Conservation (phyloP, 768 basidiomycete genomes). For the Tricholoma sp. region DNA sequence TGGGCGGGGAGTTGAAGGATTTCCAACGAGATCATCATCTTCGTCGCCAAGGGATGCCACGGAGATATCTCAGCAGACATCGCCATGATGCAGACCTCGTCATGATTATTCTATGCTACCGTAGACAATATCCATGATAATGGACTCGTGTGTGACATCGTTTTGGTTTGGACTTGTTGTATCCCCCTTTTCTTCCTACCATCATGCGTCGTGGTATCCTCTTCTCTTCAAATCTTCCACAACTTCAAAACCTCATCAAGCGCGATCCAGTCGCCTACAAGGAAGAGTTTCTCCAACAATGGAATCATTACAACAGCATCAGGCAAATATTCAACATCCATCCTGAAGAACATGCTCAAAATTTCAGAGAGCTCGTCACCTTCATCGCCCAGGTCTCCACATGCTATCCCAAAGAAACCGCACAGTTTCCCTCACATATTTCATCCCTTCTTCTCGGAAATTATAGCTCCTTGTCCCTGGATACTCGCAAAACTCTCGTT, state of each 20-base stretch:
- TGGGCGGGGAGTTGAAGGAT: background rate
- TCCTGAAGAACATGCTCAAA: slow-evolving; percentile 79
- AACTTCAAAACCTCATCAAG: slow-evolving; percentile 96
- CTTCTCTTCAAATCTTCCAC: slow-evolving; percentile 85
- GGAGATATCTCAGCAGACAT: background rate
- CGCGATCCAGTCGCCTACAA: slow-evolving; percentile 85
- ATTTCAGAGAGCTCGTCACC: slow-evolving; percentile 81
- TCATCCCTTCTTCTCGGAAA: slow-evolving; percentile 73
- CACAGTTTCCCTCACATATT: slow-evolving; percentile 77
- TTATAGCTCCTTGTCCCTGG: slow-evolving; percentile 69
- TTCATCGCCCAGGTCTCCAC: slow-evolving; percentile 85
- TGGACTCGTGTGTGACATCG: too few species aligned
- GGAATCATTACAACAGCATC: slow-evolving; percentile 89
- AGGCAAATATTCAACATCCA: slow-evolving; percentile 79
- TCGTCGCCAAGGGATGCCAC: background rate
- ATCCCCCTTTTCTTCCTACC: background rate
- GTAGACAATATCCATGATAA: too few species aligned
- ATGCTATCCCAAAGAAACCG: slow-evolving; percentile 91
- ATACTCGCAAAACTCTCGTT: slow-evolving; percentile 79
- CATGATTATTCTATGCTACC: too few species aligned
- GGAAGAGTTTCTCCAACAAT: slow-evolving; percentile 96
- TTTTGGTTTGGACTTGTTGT: too few species aligned
- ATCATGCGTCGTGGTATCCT: slow-evolving; percentile 64
- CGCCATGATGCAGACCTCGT: background rate
- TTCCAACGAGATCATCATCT: background rate